These are phyloP conservation scores for Gossypium thurberi DNA, from an alignment of 345 rosid species.

Conservation along the genomic window DNA sequence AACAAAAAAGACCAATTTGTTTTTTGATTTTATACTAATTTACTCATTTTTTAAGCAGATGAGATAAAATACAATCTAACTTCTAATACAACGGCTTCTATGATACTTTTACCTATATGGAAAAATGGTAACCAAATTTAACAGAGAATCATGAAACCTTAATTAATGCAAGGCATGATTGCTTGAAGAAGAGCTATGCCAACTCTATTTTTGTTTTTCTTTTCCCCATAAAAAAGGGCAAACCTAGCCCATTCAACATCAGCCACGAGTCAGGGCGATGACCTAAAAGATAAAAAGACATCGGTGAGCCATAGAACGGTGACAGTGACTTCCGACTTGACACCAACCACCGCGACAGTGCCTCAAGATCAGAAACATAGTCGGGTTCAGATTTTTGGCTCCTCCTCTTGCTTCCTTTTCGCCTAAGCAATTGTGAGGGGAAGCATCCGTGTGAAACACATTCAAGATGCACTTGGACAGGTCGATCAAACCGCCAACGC, in stretches of 20 bases:
- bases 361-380: slow-evolving; percentile 39
- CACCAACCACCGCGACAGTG: slow-evolving; percentile 43
- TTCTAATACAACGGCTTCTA: no score
- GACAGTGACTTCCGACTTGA: slow-evolving; percentile 58
- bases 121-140: no score
- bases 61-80: no score
- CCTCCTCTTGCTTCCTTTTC: slow-evolving; percentile 36
- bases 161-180: no score
- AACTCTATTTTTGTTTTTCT: no score
- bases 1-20: no score
- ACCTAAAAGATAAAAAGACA: slow-evolving; percentile 53
- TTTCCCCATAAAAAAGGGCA: slow-evolving; percentile 47
- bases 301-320: slow-evolving; percentile 43
- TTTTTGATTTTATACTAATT: no score
- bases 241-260: slow-evolving; percentile 71
- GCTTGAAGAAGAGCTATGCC: no score
- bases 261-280: slow-evolving; percentile 44
- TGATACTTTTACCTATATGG: no score
- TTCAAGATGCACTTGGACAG: slow-evolving; percentile 28
- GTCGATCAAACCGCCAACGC: slow-evolving; percentile 43
- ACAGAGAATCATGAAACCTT: no score
- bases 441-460: slow-evolving; percentile 61
- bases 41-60: no score
- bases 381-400: slow-evolving; percentile 22
- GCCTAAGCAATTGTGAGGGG: slow-evolving; percentile 40